Evolutionary conservation across 305 asterid genomes (phyloP).

Genomic region (Fraxinus dipetala): DNA sequence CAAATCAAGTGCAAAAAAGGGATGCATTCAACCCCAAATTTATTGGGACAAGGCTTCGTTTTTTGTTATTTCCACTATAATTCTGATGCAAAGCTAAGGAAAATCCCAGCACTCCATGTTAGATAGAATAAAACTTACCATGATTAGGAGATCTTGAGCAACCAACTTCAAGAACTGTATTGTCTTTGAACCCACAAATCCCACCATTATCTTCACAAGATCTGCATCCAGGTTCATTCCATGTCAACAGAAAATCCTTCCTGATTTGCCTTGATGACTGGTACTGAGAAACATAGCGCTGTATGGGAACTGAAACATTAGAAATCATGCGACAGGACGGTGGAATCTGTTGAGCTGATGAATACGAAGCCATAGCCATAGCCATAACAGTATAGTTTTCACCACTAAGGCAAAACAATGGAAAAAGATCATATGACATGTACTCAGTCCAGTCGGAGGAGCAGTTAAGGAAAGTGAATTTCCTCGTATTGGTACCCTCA

Average conservation of each 20-base stretch:
- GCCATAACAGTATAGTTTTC: conserved; percentile 46
- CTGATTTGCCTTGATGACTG: conserved; percentile 41
- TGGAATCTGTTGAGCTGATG: conserved; percentile 22
- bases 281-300: conserved; percentile 35
- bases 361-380: conserved; percentile 13
- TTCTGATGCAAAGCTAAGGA: not conserved
- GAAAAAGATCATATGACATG: conserved; percentile 12
- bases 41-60: not conserved
- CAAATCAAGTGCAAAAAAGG: not conserved
- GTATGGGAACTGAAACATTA: conserved; percentile 37
- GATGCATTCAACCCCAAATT: not conserved
- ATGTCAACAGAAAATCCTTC: conserved; percentile 47
- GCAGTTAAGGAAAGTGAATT: conserved; percentile 48
- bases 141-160: conserved; percentile 37
- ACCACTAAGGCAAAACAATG: conserved; percentile 42
- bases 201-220: conserved; percentile 46
- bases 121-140: conserved; percentile 30
- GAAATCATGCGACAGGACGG: conserved; percentile 34
- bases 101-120: not conserved
- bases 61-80: not conserved
- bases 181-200: conserved; percentile 46
- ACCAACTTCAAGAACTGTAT: conserved; percentile 33
- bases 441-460: conserved; percentile 30
- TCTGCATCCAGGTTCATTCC: conserved; percentile 53
- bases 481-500: conserved; percentile 25